Evolutionary conservation across 768 basidiomycete species (phyloP), one percentile per base, ranked within the genome.

Genomic region (Calocybe cyanea): DNA sequence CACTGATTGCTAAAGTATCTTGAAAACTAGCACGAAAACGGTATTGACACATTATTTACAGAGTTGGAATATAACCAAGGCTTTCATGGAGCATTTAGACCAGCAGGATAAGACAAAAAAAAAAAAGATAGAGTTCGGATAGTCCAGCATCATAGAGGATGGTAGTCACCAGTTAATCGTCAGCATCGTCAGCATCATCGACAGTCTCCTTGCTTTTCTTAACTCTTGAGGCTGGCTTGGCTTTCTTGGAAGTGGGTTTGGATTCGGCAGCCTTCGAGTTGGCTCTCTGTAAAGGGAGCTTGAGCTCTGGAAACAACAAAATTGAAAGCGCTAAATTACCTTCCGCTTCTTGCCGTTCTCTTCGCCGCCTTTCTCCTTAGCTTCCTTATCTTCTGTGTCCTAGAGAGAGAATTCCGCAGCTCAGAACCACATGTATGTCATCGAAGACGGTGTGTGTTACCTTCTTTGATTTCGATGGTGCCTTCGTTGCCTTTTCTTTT

Each of bases 281-380:
- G 3, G 73, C 66, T 45, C 70, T 70, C 75, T 78, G 49, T 18
- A 20, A 28, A 20, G 36, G 24, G 28, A 20, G 38, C 17, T 35
- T 36, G 23, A 35, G 34, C 24, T n/a, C n/a, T n/a, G n/a, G 59
- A 46, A 45, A 8, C 24, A 35, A 3, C 30, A 30, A 38, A 21
- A 20, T 15, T 14, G 5, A 35, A 31, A 38, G 10, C 3, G 35
- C 10, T 0, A 7, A 14, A 17, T 32, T 55, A 81, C 85, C 80
- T 87, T 85, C 66, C 84, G 81, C 67, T 89, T 90, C 71, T 81
- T 86, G 56, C 64, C 66, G 45, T 58, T 59, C 61, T 63, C 53
- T 1, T 70, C 69, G 25, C 11, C 11, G 9, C 78, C 76, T 11
- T 72, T 76, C 9, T 71, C 75, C n/a, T 59, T 71, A 13, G 67